Base-by-base conservation (phyloP, 306 rosid genomes). In the Quercus dentata region DNA sequence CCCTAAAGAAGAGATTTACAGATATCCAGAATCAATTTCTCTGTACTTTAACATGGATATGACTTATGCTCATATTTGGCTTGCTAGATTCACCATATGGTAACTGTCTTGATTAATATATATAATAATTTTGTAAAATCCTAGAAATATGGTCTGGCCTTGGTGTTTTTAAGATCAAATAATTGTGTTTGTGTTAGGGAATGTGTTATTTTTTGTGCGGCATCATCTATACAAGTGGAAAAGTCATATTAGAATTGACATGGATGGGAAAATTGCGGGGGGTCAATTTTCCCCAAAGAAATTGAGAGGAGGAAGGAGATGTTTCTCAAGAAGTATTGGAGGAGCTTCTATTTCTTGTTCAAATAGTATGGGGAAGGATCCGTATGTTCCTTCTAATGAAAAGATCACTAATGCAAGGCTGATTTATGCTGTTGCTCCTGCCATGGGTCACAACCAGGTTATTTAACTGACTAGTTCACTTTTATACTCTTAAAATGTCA, bases 381-480 rank as follows among this genome's bases (percentile, higher is more conserved):
- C 59, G 9, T 75, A 56, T 74, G 27, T 74, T 30, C 79, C 77
- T 69, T 80, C 89, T 35, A 62, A 82, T 76, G 67, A 84, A 54
- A 83, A 82, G 54, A 70, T 87, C 58, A 80, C 27, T 25, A 54
- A 85, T 78, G 94, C 94, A 6, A 87, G 87, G 8, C 55, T 92
- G 23, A 87, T 94, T 78, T 94, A 90, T 81, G 88, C 95, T 0
- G 91, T 94, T 33, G 99, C 99, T 83, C 83, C 99, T 21, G 89
- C 99, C 71, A 94, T 93, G 94, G 99, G 99, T 77, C 99, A 94
- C 85, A 94, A 92, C 79, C 87, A 92, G 97, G 98, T 91, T 21
- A 28, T 17, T 30, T 75, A 57, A 31, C 69, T 78, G 38, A 7
- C 6, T 44, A 19, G 56, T 41, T 80, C n/a, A 52, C 41, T 33